Percentiles rank a stretch among this genome's conserved stretches.
Evolutionary conservation across 306 rosid genomes (phyloP).

Genomic region (Glycine soja): DNA sequence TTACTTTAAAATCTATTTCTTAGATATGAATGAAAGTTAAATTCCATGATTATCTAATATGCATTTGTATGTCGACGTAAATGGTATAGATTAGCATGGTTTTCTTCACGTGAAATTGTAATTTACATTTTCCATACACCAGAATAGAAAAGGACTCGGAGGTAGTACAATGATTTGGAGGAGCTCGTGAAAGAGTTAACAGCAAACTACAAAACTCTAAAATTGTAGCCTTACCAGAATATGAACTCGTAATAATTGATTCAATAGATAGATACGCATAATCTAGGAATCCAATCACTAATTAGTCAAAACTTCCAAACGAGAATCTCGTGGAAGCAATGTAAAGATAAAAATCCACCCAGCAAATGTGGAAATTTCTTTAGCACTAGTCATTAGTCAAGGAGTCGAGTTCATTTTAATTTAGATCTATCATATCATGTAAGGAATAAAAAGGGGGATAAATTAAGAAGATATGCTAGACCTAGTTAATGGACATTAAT

Average conservation of each 20-base stretch:
- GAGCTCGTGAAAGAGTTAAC: neutral
- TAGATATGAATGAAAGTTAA: too few species aligned
- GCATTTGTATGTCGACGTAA: too few species aligned
- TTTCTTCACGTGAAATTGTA: neutral
- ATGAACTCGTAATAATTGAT: neutral
- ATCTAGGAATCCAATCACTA: conserved; percentile 30
- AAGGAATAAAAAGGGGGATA: conserved; percentile 13
- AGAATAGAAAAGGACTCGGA: neutral
- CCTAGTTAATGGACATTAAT: neutral
- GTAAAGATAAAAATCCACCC: neutral
- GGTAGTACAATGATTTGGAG: neutral
- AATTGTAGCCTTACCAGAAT: neutral
- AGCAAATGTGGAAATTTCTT: conserved; percentile 1
- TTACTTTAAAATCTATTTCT: neutral
- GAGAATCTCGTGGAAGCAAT: conserved; percentile 1
- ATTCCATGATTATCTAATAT: too few species aligned
- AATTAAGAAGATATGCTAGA: conserved; percentile 13
- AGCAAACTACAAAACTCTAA: neutral
- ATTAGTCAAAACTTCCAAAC: conserved; percentile 15
- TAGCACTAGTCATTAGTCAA: neutral
- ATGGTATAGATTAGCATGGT: neutral
- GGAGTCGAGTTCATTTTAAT: neutral
- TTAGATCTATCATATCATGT: conserved; percentile 14
- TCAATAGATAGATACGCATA: neutral
- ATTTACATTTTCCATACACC: neutral